A percentile compares a stretch with the other conserved stretches of the same genome.
Evolutionary conservation across 768 basidiomycete species (phyloP).

Genomic region (Suillus lakei): DNA sequence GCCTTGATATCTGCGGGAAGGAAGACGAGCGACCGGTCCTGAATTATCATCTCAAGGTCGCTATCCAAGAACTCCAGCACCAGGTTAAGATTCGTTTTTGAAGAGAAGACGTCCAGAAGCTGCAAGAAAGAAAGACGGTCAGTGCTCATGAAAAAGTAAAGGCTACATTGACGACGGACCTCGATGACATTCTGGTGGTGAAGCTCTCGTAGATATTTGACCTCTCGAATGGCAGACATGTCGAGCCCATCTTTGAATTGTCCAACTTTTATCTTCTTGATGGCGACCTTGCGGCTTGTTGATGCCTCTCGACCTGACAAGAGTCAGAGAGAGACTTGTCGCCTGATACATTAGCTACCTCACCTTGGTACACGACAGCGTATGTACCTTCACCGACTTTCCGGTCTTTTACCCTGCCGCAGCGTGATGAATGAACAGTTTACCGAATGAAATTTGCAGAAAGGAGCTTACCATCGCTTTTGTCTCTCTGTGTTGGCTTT

Average conservation of each 20-base stretch:
- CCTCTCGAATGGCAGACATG: constrained; percentile 98
- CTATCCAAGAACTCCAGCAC: constrained; percentile 97
- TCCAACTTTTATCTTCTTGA: constrained; percentile 98
- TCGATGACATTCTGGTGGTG: constrained; percentile 95
- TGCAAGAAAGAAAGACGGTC: constrained; percentile 34
- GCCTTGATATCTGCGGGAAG: constrained; percentile 95
- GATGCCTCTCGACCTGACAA: constrained; percentile 69
- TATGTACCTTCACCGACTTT: constrained; percentile 94
- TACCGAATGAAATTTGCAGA: not conserved
- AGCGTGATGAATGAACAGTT: constrained; percentile 17
- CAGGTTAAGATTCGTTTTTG: constrained; percentile 94
- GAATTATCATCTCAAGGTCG: constrained; percentile 96
- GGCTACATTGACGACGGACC: constrained; percentile 45
- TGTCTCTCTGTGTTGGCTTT: constrained; percentile 76
- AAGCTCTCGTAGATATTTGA: constrained; percentile 94
- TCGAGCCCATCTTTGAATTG: constrained; percentile 98
- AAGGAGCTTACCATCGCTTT: constrained; percentile 58
- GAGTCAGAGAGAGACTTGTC: constrained; percentile 15
- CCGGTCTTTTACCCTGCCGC: constrained; percentile 80
- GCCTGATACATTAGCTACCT: constrained; percentile 19
- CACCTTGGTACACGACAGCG: constrained; percentile 94
- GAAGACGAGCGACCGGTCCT: constrained; percentile 90
- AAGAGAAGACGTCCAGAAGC: constrained; percentile 97
- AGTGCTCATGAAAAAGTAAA: not conserved
- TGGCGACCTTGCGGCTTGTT: constrained; percentile 86